Base-by-base conservation (phyloP, 2,329 filamentous ascomycete species). In the Monosporascus sp. region DNA sequence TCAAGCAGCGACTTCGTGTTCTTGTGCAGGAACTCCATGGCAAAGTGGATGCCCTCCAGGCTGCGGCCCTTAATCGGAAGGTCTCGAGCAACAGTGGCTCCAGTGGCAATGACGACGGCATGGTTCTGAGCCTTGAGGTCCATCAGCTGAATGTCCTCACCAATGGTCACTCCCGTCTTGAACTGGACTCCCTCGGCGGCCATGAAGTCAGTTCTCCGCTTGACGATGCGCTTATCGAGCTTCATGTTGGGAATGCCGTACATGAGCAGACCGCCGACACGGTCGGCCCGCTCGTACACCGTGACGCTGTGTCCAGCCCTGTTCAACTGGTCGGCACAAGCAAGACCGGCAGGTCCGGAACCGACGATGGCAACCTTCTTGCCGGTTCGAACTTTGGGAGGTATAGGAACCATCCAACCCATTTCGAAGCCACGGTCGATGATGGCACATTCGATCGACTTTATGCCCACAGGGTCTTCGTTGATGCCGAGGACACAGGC, bases 201-300 rank as follows among this genome's bases (percentile, higher is more conserved):
- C 90, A 97, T 93, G 73, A 97, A 91, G 73, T 97, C 90, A 48
- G 94, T 91, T 71, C 93, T 89, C 50, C 93, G 89, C 80, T 97
- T 93, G 56, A 97, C 93, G 59, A 97, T 86, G 69, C 91, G 91
- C 82, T 97, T 97, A 78, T 97, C 93, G 43, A 97, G 88, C 80
- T 97, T 97, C 93, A 97, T 97, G 80, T 97, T 97, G 61, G 93
- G 93, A 62, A 97, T 97, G 62, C 93, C 93, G 69, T 97, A 97
- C 93, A 97, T 97, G 66, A 97, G 83, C 52, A 97, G 80, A 72
- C 93, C 93, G 74, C 93, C 93, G 54, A 88, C 78, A 60, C 93
- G 90, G 69, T 97, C 93, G 56, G 91, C 85, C 60, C 93, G 90
- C 80, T 97, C 93, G 67, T 94, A 97, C 19, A 97, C 84, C 14